Percentiles rank a stretch among this genome's conserved stretches.
These are phyloP conservation scores for Kodamaea kaohsiungensis DNA, from an alignment of 805 yeast species.

Conservation along the genomic window DNA sequence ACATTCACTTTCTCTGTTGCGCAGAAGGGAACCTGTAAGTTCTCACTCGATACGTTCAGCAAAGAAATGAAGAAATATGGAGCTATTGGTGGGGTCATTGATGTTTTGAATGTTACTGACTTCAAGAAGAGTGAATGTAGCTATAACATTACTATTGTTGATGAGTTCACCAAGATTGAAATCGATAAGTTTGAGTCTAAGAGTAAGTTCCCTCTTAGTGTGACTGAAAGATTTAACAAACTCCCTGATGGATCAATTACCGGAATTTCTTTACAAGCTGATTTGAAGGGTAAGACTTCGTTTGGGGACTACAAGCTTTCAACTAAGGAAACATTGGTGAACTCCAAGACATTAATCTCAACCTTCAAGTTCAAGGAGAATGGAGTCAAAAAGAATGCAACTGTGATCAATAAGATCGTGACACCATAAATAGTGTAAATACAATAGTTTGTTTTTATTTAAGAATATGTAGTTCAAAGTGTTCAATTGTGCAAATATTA, in stretches of 20 bases:
- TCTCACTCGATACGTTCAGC: neutral
- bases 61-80: conserved; percentile 1
- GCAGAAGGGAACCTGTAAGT: conserved; percentile 3
- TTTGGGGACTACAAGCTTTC: conserved; percentile 1
- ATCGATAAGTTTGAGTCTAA: neutral
- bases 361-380: conserved; percentile 9
- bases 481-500: too few species aligned
- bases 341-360: conserved; percentile 13
- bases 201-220: conserved; percentile 6
- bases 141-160: conserved; percentile 6
- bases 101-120: conserved; percentile 1
- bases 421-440: neutral
- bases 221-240: neutral
- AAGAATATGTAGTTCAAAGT: too few species aligned
- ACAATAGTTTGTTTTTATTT: neutral
- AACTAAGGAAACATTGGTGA: neutral
- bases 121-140: conserved; percentile 2
- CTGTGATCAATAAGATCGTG: conserved; percentile 3
- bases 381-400: neutral
- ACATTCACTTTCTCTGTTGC: conserved; percentile 18
- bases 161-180: conserved; percentile 8
- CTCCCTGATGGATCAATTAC: neutral
- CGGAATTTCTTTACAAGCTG: conserved; percentile 3
- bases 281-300: conserved; percentile 2
- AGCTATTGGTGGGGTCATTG: neutral